Evolutionary conservation across 2,329 filamentous ascomycete species (phyloP).

Genomic region (Sporothrix brunneoviolacea): DNA sequence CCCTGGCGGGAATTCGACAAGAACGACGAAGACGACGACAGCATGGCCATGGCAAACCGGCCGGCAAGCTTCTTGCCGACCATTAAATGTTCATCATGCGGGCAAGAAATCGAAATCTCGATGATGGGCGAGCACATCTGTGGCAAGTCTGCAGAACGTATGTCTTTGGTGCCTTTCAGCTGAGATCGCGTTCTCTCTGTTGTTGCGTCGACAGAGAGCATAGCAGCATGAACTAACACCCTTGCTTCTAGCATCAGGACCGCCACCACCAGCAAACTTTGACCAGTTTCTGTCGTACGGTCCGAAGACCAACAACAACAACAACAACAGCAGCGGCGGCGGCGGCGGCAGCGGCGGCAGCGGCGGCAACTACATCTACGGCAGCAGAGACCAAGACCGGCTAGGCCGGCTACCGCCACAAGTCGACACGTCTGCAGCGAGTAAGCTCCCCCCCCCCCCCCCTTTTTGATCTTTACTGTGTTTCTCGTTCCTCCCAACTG

Average conservation of each 20-base stretch:
- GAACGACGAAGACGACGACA: not conserved
- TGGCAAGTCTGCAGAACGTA: slow-evolving; percentile 42
- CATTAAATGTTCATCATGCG: slow-evolving; percentile 83
- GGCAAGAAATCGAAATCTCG: slow-evolving; percentile 71
- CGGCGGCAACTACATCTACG: slow-evolving; percentile 1
- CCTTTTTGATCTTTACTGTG: slow-evolving; percentile 7
- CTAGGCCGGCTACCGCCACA: slow-evolving; percentile 42
- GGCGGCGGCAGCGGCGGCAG: slow-evolving; percentile 21
- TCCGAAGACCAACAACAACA: slow-evolving; percentile 21
- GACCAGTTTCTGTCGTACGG: slow-evolving; percentile 34
- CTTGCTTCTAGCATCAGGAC: not conserved
- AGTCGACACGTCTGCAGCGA: slow-evolving; percentile 52
- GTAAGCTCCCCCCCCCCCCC: slow-evolving; percentile 34
- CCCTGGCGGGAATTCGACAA: not conserved
- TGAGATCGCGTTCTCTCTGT: not conserved
- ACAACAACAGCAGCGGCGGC: slow-evolving; percentile 31
- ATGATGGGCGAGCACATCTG: slow-evolving; percentile 83
- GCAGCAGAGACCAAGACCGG: slow-evolving; percentile 29
- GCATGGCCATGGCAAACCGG: slow-evolving; percentile 30
- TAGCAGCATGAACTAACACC: not conserved
- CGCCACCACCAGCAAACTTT: slow-evolving; percentile 18
- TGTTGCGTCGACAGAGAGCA: not conserved
- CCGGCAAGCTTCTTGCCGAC: slow-evolving; percentile 66
- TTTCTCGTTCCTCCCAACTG: slow-evolving; percentile 23
- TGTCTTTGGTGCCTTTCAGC: slow-evolving; percentile 7